Evolutionary conservation across 2,329 filamentous ascomycete species (phyloP).

Genomic region (Aspergillus piperis): DNA sequence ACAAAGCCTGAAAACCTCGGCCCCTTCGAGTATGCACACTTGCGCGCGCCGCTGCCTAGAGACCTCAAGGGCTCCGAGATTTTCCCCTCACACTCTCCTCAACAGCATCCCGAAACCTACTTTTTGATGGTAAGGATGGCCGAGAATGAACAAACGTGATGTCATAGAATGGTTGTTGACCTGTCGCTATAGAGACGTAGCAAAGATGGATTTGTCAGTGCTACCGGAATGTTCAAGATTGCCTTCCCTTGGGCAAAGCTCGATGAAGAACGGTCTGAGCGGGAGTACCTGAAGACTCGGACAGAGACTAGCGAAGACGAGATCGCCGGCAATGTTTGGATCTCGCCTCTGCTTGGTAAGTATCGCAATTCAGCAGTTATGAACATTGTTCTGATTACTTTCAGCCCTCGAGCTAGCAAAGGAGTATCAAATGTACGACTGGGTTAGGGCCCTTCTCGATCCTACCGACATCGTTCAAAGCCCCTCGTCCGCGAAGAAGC

Average conservation of each 20-base stretch:
- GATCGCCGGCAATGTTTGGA: constrained; percentile 96
- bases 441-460: constrained; percentile 92
- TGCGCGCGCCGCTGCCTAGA: constrained; percentile 88
- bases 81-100: constrained; percentile 70
- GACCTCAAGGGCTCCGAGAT: constrained; percentile 86
- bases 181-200: constrained; percentile 55
- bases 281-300: constrained; percentile 78
- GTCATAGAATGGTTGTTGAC: constrained; percentile 4
- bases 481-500: constrained; percentile 69
- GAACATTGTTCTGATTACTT: constrained; percentile 12
- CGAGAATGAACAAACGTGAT: no score
- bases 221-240: constrained; percentile 71
- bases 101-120: constrained; percentile 77
- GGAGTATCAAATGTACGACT: constrained; percentile 81
- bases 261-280: constrained; percentile 61
- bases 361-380: background rate
- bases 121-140: constrained; percentile 73
- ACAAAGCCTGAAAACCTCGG: constrained; percentile 73
- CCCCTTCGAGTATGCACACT: constrained; percentile 92
- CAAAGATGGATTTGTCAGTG: constrained; percentile 66
- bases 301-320: constrained; percentile 82
- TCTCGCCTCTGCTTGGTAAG: constrained; percentile 72
- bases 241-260: constrained; percentile 65
- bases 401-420: constrained; percentile 78
- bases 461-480: constrained; percentile 73